A percentile compares a stretch with the other conserved stretches of the same genome.
These are phyloP conservation scores for Dryadomyces quercus-mongolicae DNA, from an alignment of 2,329 filamentous ascomycete genomes.

Conservation along the genomic window DNA sequence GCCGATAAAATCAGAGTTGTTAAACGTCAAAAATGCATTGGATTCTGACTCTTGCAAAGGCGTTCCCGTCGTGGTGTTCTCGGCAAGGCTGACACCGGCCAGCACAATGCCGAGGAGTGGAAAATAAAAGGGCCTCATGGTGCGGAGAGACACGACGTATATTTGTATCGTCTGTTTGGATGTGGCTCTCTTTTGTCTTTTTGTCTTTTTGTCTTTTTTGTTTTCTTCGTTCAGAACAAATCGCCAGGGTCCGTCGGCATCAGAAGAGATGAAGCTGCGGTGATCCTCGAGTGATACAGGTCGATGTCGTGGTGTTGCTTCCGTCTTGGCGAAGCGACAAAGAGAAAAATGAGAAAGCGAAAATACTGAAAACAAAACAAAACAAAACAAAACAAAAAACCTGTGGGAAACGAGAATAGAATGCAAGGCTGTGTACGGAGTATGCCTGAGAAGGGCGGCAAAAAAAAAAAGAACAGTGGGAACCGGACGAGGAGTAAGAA, in stretches of 20 bases:
- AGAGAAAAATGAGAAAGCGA: neutral
- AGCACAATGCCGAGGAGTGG: neutral
- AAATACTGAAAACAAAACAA: no score
- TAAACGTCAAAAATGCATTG: neutral
- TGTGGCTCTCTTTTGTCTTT: neutral
- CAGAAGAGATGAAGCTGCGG: no score
- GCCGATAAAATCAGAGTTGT: neutral
- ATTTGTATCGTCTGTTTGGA: neutral
- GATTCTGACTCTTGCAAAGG: no score
- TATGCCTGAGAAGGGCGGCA: neutral
- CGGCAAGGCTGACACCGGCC: neutral
- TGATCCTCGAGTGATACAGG: neutral
- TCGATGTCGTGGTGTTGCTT: neutral
- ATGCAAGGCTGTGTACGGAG: neutral
- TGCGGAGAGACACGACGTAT: neutral
- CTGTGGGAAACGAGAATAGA: neutral
- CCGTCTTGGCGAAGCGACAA: neutral
- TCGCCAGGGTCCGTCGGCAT: no score
- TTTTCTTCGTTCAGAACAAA: no score
- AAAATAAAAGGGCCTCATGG: neutral
- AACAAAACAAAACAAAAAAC: neutral
- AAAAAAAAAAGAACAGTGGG: neutral
- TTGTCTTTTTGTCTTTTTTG: neutral
- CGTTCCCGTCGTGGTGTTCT: no score
- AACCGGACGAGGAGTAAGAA: neutral